Evolutionary conservation across 164 flowering plant genomes (phyloP).

Genomic region (Malania oleifera): DNA sequence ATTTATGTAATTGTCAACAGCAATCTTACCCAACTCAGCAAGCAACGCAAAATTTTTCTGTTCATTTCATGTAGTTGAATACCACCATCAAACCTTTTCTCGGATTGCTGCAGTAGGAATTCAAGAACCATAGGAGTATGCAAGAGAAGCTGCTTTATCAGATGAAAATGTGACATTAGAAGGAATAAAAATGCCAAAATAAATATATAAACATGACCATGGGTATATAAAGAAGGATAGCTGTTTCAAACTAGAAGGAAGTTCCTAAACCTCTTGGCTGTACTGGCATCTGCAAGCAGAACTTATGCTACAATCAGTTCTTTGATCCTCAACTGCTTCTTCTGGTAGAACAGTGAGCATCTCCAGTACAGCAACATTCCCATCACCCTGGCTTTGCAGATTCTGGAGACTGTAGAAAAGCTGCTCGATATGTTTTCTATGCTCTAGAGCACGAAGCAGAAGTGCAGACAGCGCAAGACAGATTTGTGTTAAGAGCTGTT

Average conservation of each 20-base stretch:
- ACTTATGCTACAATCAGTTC: constrained; percentile 41
- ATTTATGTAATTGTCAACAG: background rate
- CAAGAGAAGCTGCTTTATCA: constrained; percentile 59
- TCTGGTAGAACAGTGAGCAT: constrained; percentile 95
- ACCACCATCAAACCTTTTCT: constrained; percentile 42
- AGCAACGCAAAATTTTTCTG: constrained; percentile 76
- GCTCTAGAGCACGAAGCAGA: constrained; percentile 62
- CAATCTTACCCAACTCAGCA: constrained; percentile 86
- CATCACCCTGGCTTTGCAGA: constrained; percentile 59
- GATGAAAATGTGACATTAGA: background rate
- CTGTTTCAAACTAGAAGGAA: background rate
- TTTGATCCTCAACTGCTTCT: constrained; percentile 67
- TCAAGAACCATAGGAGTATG: constrained; percentile 79
- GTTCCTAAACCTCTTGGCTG: constrained; percentile 61
- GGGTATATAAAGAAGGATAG: background rate
- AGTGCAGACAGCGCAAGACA: constrained; percentile 92
- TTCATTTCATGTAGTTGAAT: constrained; percentile 50
- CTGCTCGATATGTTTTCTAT: constrained; percentile 69
- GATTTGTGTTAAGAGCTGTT: constrained; percentile 91
- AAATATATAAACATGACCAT: background rate
- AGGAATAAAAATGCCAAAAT: constrained; percentile 1
- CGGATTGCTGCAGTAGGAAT: constrained; percentile 69
- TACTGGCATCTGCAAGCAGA: constrained; percentile 54
- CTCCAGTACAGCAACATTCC: constrained; percentile 78
- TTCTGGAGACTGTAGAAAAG: constrained; percentile 79